Evolutionary conservation across 164 flowering plant species (phyloP).

Genomic region (Chimonanthus praecox): DNA sequence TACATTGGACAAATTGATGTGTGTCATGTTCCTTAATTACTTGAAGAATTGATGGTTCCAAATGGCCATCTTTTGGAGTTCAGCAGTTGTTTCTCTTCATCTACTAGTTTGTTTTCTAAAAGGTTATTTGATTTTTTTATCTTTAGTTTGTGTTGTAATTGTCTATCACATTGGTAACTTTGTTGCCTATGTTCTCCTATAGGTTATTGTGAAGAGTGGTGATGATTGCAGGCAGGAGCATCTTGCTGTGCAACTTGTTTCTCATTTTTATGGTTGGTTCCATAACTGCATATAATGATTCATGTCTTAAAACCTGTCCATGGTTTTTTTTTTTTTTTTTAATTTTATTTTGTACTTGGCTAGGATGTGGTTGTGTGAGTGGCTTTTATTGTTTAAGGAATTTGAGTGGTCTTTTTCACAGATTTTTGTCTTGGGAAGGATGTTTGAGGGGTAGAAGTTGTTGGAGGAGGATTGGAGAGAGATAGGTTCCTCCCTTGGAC

Average conservation of each 20-base stretch:
- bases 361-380: too few species aligned
- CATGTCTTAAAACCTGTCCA: neutral
- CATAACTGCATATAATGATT: neutral
- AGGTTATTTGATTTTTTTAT: neutral
- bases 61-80: neutral
- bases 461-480: too few species aligned
- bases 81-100: too few species aligned
- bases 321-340: neutral
- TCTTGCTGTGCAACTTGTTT: slow-evolving; percentile 97
- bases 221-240: slow-evolving; percentile 99
- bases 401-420: too few species aligned
- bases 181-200: neutral
- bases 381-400: too few species aligned
- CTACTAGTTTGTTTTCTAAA: too few species aligned
- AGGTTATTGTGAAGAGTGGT: slow-evolving; percentile 98
- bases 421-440: too few species aligned
- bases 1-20: too few species aligned
- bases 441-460: too few species aligned
- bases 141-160: neutral
- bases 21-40: too few species aligned
- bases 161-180: neutral
- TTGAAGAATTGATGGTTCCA: neutral
- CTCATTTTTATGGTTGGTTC: slow-evolving; percentile 85
- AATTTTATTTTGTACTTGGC: too few species aligned
- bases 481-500: too few species aligned